A percentile compares a stretch with the other conserved stretches of the same genome.
These are phyloP conservation scores for Tagetes erecta DNA, from an alignment of 129 eudicot species.

Conservation along the genomic window DNA sequence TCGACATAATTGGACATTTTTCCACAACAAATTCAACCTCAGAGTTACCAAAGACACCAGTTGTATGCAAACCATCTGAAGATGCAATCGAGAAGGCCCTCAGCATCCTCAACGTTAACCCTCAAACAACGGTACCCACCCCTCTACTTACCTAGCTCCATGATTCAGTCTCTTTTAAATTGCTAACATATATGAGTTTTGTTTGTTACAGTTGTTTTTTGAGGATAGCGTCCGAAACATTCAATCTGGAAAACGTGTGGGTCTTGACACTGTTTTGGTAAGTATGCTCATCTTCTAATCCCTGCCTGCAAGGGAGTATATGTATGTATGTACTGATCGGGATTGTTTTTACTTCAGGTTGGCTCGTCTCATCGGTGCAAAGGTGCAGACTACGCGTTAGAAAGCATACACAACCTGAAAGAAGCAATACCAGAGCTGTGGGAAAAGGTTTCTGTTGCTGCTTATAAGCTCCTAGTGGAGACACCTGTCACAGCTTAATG, in stretches of 20 bases:
- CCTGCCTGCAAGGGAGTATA: neutral
- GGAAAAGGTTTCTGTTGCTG: slow-evolving; percentile 51
- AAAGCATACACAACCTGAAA: slow-evolving; percentile 82
- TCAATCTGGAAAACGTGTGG: slow-evolving; percentile 88
- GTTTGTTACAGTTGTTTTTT: slow-evolving; percentile 66
- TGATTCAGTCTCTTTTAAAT: neutral
- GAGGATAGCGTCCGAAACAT: slow-evolving; percentile 90
- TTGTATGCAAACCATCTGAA: slow-evolving; percentile 86
- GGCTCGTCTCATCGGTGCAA: slow-evolving; percentile 75
- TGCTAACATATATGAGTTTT: neutral
- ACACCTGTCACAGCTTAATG: slow-evolving; percentile 71
- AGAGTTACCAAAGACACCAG: slow-evolving; percentile 75
- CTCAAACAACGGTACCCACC: slow-evolving; percentile 78
- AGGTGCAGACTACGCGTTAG: slow-evolving; percentile 93
- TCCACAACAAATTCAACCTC: slow-evolving; percentile 42
- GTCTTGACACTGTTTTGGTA: slow-evolving; percentile 89
- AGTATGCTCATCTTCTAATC: slow-evolving; percentile 27
- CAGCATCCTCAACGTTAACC: slow-evolving; percentile 71
- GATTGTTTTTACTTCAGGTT: slow-evolving; percentile 38
- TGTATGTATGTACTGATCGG: neutral
- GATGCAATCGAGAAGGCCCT: slow-evolving; percentile 79
- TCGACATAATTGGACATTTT: slow-evolving; percentile 75
- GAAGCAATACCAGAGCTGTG: slow-evolving; percentile 93
- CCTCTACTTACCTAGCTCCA: neutral
- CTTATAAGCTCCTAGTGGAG: slow-evolving; percentile 57